Evolutionary conservation across 768 basidiomycete species (phyloP).

Genomic region (Dentipellis fragilis): DNA sequence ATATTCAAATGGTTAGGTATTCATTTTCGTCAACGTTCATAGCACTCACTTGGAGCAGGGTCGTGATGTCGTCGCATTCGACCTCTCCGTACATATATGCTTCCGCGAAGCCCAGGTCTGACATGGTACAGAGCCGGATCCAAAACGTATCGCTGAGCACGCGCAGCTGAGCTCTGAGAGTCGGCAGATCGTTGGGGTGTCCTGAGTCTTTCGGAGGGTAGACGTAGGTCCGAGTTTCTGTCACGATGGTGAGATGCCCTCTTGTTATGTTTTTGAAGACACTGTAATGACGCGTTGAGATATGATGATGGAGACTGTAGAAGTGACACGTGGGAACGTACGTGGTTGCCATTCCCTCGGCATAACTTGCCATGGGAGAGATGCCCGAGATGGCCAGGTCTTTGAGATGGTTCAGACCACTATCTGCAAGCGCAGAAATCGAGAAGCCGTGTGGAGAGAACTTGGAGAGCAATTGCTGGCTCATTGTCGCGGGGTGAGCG

Average conservation of each 20-base stretch:
- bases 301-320: not conserved
- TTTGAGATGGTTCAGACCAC: not conserved
- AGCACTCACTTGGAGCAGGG: constrained; percentile 5
- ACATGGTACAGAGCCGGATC: constrained; percentile 9
- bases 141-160: constrained; percentile 11
- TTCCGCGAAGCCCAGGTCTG: constrained; percentile 15
- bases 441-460: not conserved
- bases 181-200: not conserved
- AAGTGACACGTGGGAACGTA: not conserved
- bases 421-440: not conserved
- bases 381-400: not conserved
- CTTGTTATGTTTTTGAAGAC: not conserved
- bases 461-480: not conserved
- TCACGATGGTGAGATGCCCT: not conserved
- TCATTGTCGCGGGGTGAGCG: not conserved
- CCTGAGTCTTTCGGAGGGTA: not conserved
- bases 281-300: not conserved
- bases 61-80: constrained; percentile 8
- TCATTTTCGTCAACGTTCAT: not conserved
- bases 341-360: not conserved
- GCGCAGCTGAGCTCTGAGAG: not conserved
- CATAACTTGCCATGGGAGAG: not conserved
- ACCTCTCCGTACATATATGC: constrained; percentile 17
- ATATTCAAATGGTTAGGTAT: not conserved
- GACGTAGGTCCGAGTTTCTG: not conserved